These are phyloP conservation scores for Mucor lusitanicus DNA, from an alignment of 371 early-diverging fungal genomes.

Conservation along the genomic window DNA sequence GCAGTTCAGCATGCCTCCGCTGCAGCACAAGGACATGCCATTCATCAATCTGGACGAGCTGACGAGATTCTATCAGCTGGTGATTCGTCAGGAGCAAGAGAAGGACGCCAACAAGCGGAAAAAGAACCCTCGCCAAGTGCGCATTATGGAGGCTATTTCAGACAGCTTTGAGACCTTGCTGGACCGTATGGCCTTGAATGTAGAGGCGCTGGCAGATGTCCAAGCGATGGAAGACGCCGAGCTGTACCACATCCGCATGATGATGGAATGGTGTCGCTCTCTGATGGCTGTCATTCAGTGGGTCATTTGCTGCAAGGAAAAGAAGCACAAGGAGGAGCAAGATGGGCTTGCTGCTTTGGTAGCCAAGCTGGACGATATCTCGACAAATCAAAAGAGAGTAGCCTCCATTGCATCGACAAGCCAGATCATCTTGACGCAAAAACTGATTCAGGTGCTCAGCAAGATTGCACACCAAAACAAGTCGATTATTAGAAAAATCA, in stretches of 20 bases:
- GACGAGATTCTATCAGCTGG: conserved; percentile 13
- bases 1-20: not conserved
- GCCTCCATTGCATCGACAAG: conserved; percentile 8
- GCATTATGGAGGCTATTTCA: conserved; percentile 30
- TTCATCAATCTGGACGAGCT: conserved; percentile 20
- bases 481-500: conserved; percentile 4
- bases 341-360: conserved; percentile 7
- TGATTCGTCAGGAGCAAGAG: conserved; percentile 3
- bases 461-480: conserved; percentile 22
- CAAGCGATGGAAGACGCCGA: conserved; percentile 18
- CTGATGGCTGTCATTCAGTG: conserved; percentile 35
- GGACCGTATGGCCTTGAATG: conserved; percentile 43
- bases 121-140: conserved; percentile 5
- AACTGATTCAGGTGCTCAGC: conserved; percentile 36
- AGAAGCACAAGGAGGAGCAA: conserved; percentile 8
- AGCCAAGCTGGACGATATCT: not conserved
- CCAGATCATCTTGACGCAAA: conserved; percentile 33
- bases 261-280: conserved; percentile 44
- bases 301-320: conserved; percentile 26
- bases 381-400: not conserved
- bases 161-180: conserved; percentile 45
- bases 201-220: conserved; percentile 16
- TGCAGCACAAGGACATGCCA: not conserved
- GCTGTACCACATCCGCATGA: conserved; percentile 13
- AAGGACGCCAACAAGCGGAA: not conserved